phyloP scores from a whole-genome alignment of 331 rosid genomes.

The Quercus lobata region DNA sequence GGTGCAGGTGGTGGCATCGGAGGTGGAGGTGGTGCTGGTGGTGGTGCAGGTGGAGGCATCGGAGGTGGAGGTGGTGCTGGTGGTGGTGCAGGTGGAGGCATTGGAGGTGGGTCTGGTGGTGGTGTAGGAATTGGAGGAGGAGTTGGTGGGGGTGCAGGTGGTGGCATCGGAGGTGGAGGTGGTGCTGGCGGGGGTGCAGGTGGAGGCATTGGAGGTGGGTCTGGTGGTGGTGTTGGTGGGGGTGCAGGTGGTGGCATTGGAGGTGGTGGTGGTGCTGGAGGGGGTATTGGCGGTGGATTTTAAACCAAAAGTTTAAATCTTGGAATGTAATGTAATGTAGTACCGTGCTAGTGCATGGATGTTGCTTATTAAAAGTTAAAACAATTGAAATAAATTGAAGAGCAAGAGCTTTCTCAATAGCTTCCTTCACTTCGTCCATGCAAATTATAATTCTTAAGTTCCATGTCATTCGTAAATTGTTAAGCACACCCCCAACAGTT shows the following conservation, averaged over 20 bases:
- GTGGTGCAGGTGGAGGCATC: neutral
- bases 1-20: slow-evolving; percentile 4
- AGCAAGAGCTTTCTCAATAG: too few species aligned
- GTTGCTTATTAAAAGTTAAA: neutral
- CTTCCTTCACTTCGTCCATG: too few species aligned
- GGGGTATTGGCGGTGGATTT: slow-evolving; percentile 22
- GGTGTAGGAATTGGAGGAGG: slow-evolving; percentile 14
- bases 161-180: neutral
- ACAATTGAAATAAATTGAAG: neutral
- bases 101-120: neutral
- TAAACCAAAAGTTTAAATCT: slow-evolving; percentile 1
- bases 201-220: too few species aligned
- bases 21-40: slow-evolving; percentile 12
- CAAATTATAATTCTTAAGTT: too few species aligned
- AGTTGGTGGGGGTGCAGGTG: neutral
- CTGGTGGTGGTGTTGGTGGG: neutral
- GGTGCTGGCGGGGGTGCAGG: slow-evolving; percentile 10
- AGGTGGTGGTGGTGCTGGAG: slow-evolving; percentile 4
- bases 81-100: neutral
- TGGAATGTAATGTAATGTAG: neutral
- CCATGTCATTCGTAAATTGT: neutral
- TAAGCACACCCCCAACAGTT: neutral
- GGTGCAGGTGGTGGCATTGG: neutral
- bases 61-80: neutral
- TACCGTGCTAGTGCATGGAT: neutral